phyloP scores from a whole-genome alignment of 73 alveolate genomes.

The Effrenium voratum region DNA sequence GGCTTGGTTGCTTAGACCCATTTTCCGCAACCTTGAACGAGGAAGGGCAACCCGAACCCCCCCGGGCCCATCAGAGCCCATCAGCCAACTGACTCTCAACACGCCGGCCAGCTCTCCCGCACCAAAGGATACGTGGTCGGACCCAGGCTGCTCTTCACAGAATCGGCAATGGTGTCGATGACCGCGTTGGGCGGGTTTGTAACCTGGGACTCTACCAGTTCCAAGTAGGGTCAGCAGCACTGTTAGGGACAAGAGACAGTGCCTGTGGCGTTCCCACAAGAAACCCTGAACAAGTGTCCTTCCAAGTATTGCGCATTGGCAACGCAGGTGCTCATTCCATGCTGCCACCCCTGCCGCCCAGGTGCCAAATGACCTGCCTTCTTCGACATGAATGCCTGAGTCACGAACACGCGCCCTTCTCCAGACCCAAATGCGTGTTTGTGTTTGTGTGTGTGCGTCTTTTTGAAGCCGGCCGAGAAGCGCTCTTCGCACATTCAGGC shows the following conservation, averaged over 20 bases:
- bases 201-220: constrained; percentile 8
- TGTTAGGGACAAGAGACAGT: background rate
- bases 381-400: constrained; percentile 80
- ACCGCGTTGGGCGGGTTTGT: constrained; percentile 74
- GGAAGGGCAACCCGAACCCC: background rate
- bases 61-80: background rate
- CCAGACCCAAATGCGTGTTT: background rate
- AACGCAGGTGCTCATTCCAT: no score
- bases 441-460: background rate
- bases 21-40: background rate
- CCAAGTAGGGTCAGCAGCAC: background rate
- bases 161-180: constrained; percentile 90
- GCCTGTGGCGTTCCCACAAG: background rate
- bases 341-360: constrained; percentile 2
- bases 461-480: background rate
- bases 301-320: no score
- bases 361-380: constrained; percentile 55
- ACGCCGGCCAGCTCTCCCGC: constrained; percentile 33
- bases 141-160: constrained; percentile 92
- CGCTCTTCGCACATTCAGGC: constrained; percentile 92
- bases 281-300: background rate
- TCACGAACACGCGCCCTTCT: background rate
- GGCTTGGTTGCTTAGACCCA: no score
- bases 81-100: background rate
- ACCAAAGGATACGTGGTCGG: constrained; percentile 92